A percentile compares a stretch with the other conserved stretches of the same genome.
Evolutionary conservation across 2,329 filamentous ascomycete genomes (phyloP).

Genomic region (Xylariomycetidae sp.): DNA sequence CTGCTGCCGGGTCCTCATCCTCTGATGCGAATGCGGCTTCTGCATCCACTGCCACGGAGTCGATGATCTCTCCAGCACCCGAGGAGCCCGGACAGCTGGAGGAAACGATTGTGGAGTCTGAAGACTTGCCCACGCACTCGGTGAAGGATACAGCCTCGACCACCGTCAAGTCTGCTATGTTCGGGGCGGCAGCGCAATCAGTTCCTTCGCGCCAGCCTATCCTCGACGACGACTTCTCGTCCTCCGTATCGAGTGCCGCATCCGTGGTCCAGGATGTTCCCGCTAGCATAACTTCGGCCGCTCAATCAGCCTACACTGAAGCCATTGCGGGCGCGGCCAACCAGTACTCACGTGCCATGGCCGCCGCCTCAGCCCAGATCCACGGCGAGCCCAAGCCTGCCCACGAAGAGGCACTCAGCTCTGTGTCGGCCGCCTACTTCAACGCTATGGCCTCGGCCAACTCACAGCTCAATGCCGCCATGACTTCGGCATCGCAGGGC

Average conservation of each 20-base stretch:
- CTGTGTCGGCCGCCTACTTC: slow-evolving; percentile 63
- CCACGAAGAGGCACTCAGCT: slow-evolving; percentile 63
- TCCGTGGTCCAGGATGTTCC: slow-evolving; percentile 29
- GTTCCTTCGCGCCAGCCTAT: slow-evolving; percentile 42
- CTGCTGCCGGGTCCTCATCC: slow-evolving; percentile 18
- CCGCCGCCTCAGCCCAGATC: slow-evolving; percentile 60
- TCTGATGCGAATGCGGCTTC: slow-evolving; percentile 21
- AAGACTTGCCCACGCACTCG: slow-evolving; percentile 17
- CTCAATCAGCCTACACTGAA: slow-evolving; percentile 55
- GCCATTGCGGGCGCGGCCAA: slow-evolving; percentile 61
- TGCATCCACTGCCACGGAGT: slow-evolving; percentile 14
- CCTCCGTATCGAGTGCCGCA: slow-evolving; percentile 30
- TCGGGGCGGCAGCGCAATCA: slow-evolving; percentile 46
- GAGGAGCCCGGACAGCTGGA: slow-evolving; percentile 25
- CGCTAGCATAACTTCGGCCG: slow-evolving; percentile 36
- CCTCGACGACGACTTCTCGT: slow-evolving; percentile 41
- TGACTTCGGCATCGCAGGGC: slow-evolving; percentile 45
- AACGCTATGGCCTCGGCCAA: slow-evolving; percentile 58
- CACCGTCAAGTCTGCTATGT: slow-evolving; percentile 39
- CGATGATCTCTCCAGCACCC: too few relatives aligned
- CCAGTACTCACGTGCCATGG: slow-evolving; percentile 62
- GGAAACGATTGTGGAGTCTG: slow-evolving; percentile 28
- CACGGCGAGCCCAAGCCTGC: slow-evolving; percentile 63
- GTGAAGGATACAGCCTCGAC: slow-evolving; percentile 15
- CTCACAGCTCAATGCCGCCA: slow-evolving; percentile 48